These are phyloP conservation scores for Pythium sukuiense DNA, from an alignment of 352 stramenopile species.

Conservation along the genomic window DNA sequence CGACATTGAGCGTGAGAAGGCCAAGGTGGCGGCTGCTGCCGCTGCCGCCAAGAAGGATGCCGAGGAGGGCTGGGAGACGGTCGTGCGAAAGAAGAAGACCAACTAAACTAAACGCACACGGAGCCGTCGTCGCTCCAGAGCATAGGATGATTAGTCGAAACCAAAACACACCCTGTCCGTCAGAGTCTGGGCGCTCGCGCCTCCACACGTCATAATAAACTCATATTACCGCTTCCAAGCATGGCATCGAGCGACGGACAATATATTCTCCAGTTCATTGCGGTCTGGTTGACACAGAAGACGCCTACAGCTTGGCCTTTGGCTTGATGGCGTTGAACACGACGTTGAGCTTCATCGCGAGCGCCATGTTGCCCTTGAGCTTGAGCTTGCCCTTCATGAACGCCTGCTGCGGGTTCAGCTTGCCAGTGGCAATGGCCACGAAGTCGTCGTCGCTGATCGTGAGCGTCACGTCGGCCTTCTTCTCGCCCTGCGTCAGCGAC, in stretches of 20 bases:
- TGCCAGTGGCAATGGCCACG: conserved; percentile 75
- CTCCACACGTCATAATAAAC: conserved; percentile 29
- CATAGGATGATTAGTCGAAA: conserved; percentile 24
- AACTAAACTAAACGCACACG: conserved; percentile 36
- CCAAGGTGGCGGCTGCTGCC: conserved; percentile 30
- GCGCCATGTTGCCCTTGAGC: conserved; percentile 94
- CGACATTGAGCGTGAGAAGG: conserved; percentile 46
- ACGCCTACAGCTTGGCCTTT: conserved; percentile 67
- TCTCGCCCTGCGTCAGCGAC: conserved; percentile 54
- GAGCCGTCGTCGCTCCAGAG: conserved; percentile 1
- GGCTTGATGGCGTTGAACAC: conserved; percentile 91
- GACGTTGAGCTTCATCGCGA: conserved; percentile 94
- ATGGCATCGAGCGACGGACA: not conserved
- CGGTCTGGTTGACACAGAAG: not conserved
- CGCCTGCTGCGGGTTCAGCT: conserved; percentile 92
- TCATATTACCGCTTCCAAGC: not conserved
- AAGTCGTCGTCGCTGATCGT: conserved; percentile 78
- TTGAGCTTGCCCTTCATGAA: conserved; percentile 97
- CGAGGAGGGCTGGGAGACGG: conserved; percentile 81
- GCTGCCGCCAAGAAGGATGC: conserved; percentile 58
- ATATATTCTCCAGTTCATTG: not conserved
- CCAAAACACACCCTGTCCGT: conserved; percentile 2
- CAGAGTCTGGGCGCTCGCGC: conserved; percentile 5
- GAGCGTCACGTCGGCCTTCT: conserved; percentile 81
- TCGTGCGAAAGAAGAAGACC: conserved; percentile 77